Evolutionary conservation across 805 yeast genomes (phyloP), one percentile per base, ranked within the genome.

Genomic region (Candida wancherniae): DNA sequence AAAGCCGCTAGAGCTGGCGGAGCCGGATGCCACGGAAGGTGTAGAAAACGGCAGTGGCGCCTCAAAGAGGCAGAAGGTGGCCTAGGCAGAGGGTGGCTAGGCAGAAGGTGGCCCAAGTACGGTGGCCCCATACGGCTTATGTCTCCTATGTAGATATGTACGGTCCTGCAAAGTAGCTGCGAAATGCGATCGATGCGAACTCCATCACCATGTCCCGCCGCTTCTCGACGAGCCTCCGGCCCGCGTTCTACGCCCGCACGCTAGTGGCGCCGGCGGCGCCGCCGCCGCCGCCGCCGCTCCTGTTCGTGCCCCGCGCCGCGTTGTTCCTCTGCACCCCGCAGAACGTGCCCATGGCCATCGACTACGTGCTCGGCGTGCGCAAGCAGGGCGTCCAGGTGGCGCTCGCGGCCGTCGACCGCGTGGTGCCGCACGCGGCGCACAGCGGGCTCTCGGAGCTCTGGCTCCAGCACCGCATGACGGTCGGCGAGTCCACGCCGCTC

Each of bases 371-470:
- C 9, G 24, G 35, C 1, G 36, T 56, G 8, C 44, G 49, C 36
- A 54, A 57, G 24, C 20, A 47, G 11, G 31, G 45, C 5, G 22
- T 64, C 12, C 69, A 63, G 42, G 55, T 63, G 3, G 43, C 59
- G 8, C 68, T 64, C 9, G 71, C 68, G 1, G 69, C 68, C 1
- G 51, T 63, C 3, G 71, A 66, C 33, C 44, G 63, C 3, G 53
- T 60, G 11, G 53, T 57, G 9, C 61, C 63, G 11, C 47, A 48
- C 26, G 56, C 61, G 3, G 40, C 39, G 8, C 36, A 61, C 19
- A 48, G 53, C 37, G 72, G 70, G 0, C 44, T 63, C 3, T 51
- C 63, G 7, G 66, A 59, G 41, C 41, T 66, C 36, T 66, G 72
- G 72, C 34, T 56, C 15, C 58, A 55, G 24, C 44, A 51, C 6